These are phyloP conservation scores for Penstemon eatonii DNA, from an alignment of 257 asterid genomes.

Conservation along the genomic window DNA sequence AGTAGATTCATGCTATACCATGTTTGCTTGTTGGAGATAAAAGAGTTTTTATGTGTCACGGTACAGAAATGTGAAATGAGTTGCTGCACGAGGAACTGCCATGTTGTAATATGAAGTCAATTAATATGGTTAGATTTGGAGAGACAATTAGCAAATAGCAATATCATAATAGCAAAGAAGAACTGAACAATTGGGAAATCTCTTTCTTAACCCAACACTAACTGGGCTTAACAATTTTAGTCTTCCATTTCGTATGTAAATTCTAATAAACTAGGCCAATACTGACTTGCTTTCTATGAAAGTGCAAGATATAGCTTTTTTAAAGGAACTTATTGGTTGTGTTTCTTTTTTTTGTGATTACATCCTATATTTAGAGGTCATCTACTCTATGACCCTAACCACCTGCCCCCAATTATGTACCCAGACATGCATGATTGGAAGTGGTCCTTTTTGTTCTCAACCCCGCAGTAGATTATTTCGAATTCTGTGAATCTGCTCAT, in stretches of 20 bases:
- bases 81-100: background rate
- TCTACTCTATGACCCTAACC: background rate
- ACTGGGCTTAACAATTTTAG: background rate
- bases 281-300: background rate
- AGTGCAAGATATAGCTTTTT: background rate
- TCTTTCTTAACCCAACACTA: background rate
- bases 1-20: background rate
- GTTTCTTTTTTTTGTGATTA: slow-evolving; percentile 8
- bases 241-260: background rate
- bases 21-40: slow-evolving; percentile 16
- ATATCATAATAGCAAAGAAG: slow-evolving; percentile 3
- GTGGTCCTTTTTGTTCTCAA: background rate
- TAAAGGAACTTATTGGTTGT: background rate
- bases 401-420: background rate
- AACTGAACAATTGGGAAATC: background rate
- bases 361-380: background rate
- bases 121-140: background rate
- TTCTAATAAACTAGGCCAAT: slow-evolving; percentile 20
- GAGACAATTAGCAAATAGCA: background rate
- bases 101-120: slow-evolving; percentile 9
- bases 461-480: background rate
- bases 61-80: background rate
- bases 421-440: slow-evolving; percentile 16
- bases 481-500: background rate
- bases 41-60: slow-evolving; percentile 7